Conservation (phyloP, 805 yeast species). For the Candida quercuum region DNA sequence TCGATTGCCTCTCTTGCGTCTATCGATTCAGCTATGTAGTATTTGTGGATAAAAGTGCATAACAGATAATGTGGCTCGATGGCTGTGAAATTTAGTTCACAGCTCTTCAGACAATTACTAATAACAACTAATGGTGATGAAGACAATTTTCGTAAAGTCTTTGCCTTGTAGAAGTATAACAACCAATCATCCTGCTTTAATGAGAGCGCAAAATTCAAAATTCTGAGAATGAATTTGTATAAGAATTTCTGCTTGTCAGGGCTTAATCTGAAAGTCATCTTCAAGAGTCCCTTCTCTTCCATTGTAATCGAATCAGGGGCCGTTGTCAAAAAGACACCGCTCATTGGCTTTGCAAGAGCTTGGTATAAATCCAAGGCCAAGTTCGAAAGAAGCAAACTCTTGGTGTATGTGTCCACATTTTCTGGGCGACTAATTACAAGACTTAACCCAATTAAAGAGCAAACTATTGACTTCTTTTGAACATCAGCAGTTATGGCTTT, state of each 20-base stretch:
- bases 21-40: constrained; percentile 34
- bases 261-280: neutral
- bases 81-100: constrained; percentile 32
- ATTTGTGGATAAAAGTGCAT: constrained; percentile 55
- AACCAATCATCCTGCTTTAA: constrained; percentile 53
- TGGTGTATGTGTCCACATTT: constrained; percentile 28
- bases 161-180: constrained; percentile 51
- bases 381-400: constrained; percentile 42
- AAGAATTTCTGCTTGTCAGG: constrained; percentile 3
- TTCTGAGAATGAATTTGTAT: constrained; percentile 34
- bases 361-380: constrained; percentile 51
- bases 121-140: constrained; percentile 31
- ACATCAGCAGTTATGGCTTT: constrained; percentile 53
- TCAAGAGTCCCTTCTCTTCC: constrained; percentile 4
- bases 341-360: constrained; percentile 51
- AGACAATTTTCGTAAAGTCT: constrained; percentile 48
- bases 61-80: constrained; percentile 77
- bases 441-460: constrained; percentile 71
- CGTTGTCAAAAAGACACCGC: constrained; percentile 45
- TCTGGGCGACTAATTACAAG: constrained; percentile 23
- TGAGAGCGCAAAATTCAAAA: constrained; percentile 43
- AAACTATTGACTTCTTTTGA: constrained; percentile 66
- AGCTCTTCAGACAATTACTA: constrained; percentile 38
- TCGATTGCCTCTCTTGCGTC: constrained; percentile 32
- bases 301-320: constrained; percentile 20